Evolutionary conservation across 1,284 basidiomycete genomes (phyloP), one percentile per base, ranked within the genome.

Genomic region (Ganoderma resinaceum): DNA sequence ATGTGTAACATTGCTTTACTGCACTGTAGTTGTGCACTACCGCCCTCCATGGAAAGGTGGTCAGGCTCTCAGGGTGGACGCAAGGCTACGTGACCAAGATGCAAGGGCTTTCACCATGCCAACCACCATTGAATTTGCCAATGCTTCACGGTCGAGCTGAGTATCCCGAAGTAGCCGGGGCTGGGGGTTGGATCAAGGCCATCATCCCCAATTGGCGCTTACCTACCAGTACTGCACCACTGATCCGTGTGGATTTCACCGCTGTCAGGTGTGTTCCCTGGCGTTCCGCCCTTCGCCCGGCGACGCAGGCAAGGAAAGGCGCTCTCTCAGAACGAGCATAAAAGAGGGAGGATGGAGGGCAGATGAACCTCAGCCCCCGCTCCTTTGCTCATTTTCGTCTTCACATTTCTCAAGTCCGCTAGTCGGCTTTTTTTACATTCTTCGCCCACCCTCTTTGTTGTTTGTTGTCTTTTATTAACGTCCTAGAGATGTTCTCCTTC

Each of bases 401-500:
- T 65, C 65, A 62, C 69, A 64, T 66, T 68, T 58, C 43, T 49
- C 20, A 64, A 71, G 70, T 66, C 70, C 70, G 70, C 70, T 68
- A 68, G 67, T 53, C 70, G 70, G 70, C 70, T 68, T 71, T 38
- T 38, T 62, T 62, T 40, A 38, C 58, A 40, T 60, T 60, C 26
- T 38, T 60, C 58, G n/a, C 23, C 11, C 55, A 33, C 57, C 6
- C 57, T 37, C 57, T 59, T 37, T 38, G 57, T 55, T 68, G 57
- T 52, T 63, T 65, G 57, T 68, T 49, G 57, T 52, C 53, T 23
- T 58, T 40, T 53, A 62, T 62, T 68, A 46, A 66, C 67, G 65
- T 59, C 70, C 67, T 42, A 65, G 70, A 61, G 61, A 69, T 72
- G 70, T 72, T 69, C 68, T 67, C 70, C 65, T 66, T 65, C 67